These are phyloP conservation scores for Podospora fimiseda DNA, from an alignment of 495 filamentous ascomycete genomes.

Conservation along the genomic window DNA sequence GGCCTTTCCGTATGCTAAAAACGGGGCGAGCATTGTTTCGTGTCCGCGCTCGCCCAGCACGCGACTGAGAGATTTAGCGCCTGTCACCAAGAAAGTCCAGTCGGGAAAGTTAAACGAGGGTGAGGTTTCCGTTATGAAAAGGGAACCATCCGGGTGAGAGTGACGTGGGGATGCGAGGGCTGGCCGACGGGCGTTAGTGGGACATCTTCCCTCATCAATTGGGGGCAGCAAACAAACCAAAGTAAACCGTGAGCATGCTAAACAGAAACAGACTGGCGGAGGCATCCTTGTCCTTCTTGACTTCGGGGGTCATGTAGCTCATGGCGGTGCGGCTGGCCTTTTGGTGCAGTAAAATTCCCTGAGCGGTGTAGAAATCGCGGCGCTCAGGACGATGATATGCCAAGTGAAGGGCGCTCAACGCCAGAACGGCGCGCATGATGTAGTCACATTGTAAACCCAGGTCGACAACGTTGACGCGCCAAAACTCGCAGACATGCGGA, in stretches of 20 bases:
- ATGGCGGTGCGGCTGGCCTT: conserved; percentile 29
- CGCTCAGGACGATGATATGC: conserved; percentile 37
- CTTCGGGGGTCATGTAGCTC: conserved; percentile 14
- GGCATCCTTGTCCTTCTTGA: conserved; percentile 8
- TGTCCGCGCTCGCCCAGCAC: conserved; percentile 16
- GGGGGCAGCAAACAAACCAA: conserved; percentile 21
- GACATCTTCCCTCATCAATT: too few relatives aligned
- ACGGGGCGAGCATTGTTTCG: conserved; percentile 18
- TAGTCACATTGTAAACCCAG: conserved; percentile 46
- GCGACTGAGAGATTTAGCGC: conserved; percentile 22
- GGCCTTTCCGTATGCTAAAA: conserved; percentile 20
- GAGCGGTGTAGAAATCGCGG: conserved; percentile 42
- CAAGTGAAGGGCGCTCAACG: conserved; percentile 48
- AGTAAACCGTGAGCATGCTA: conserved; percentile 31
- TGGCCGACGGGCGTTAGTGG: too few relatives aligned
- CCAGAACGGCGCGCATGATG: conserved; percentile 50
- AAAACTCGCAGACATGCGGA: conserved; percentile 28
- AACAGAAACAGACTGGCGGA: conserved; percentile 29
- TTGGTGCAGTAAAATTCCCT: conserved; percentile 46
- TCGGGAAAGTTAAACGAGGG: conserved; percentile 19
- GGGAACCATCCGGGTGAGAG: conserved; percentile 22
- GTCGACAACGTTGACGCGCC: conserved; percentile 29
- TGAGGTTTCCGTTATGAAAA: conserved; percentile 22
- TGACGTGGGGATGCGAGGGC: conserved; percentile 26
- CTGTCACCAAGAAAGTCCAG: conserved; percentile 31